These are phyloP conservation scores for Rhytidiadelphus loreus DNA, from an alignment of 225 moss, liverwort and hornwort genomes.

Conservation along the genomic window DNA sequence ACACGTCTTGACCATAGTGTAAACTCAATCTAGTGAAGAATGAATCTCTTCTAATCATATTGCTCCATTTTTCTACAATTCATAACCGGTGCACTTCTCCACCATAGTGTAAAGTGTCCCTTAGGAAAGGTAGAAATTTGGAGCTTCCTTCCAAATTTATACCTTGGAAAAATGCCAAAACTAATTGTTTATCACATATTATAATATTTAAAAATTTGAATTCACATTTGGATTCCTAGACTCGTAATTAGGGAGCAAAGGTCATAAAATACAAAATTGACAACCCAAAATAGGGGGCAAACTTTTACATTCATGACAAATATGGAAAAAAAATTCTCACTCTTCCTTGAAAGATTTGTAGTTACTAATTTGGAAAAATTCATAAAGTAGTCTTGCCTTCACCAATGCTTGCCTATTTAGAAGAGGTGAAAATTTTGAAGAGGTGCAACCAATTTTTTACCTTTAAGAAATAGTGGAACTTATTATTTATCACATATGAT, in stretches of 20 bases:
- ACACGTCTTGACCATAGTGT: too few relatives aligned
- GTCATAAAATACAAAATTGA: neutral
- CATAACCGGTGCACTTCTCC: too few relatives aligned
- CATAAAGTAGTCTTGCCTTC: neutral
- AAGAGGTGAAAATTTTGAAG: neutral
- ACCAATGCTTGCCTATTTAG: rapidly evolving
- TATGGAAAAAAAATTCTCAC: neutral
- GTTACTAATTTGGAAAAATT: neutral
- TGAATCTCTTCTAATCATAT: too few relatives aligned
- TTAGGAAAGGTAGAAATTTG: neutral
- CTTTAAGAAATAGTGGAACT: neutral
- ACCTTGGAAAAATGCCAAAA: rapidly evolving
- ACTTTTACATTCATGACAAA: neutral
- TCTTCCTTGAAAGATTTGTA: neutral
- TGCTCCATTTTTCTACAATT: too few relatives aligned
- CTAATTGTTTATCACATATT: neutral
- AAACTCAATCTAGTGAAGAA: too few relatives aligned
- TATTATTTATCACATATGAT: neutral
- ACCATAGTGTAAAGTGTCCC: too few relatives aligned
- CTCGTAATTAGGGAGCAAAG: rapidly evolving
- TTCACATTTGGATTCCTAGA: neutral
- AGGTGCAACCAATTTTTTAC: neutral
- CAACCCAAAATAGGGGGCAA: rapidly evolving
- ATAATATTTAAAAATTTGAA: neutral
- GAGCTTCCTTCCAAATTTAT: neutral